Evolutionary conservation across 176 grass and related monocot genomes (phyloP).

Genomic region (Aegilops sharonensis): DNA sequence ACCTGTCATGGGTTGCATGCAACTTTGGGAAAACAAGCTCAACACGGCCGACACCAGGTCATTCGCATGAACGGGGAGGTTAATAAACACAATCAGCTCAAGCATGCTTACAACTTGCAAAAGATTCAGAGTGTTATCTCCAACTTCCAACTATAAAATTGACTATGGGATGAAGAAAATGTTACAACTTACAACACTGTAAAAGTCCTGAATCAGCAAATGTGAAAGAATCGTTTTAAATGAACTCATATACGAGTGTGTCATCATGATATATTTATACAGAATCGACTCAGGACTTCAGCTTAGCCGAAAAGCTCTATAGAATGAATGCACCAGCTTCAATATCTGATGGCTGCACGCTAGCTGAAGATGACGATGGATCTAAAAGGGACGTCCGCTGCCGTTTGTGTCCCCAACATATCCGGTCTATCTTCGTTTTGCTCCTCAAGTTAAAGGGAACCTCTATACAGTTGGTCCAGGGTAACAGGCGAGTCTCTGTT

Average conservation of each 20-base stretch:
- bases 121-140: background rate
- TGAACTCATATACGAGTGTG: slow-evolving; percentile 30
- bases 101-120: background rate
- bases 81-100: too few relatives aligned
- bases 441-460: slow-evolving; percentile 58
- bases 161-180: slow-evolving; percentile 26
- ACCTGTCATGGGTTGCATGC: too few relatives aligned
- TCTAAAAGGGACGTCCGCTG: slow-evolving; percentile 38
- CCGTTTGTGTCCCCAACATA: slow-evolving; percentile 59
- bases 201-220: background rate
- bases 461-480: slow-evolving; percentile 64
- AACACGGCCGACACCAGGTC: background rate
- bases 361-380: slow-evolving; percentile 27
- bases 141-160: slow-evolving; percentile 8
- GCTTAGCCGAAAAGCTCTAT: background rate
- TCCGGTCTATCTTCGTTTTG: slow-evolving; percentile 42
- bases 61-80: background rate
- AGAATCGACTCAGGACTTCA: background rate
- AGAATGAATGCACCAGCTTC: slow-evolving; percentile 7
- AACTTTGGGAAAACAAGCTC: background rate
- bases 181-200: slow-evolving; percentile 24
- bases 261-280: slow-evolving; percentile 33
- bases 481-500: slow-evolving; percentile 34
- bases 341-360: background rate
- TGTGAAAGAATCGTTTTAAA: slow-evolving; percentile 49